Evolutionary conservation across 2,329 filamentous ascomycete species (phyloP).

Genomic region (Elsinoe batatas): DNA sequence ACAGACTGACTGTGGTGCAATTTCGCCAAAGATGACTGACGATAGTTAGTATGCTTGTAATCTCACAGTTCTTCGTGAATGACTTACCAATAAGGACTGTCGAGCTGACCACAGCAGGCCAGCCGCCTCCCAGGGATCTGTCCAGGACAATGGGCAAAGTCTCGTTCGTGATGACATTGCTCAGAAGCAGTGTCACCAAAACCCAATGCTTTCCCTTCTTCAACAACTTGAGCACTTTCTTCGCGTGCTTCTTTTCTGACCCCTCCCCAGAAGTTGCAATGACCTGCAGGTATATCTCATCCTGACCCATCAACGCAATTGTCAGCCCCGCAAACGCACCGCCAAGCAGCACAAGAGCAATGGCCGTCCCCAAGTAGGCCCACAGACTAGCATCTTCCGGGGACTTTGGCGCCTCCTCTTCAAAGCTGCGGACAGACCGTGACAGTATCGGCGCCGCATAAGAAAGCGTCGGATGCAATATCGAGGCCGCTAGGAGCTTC

Average conservation of each 20-base stretch:
- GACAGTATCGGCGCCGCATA: slow-evolving; percentile 16
- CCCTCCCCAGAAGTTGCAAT: slow-evolving; percentile 77
- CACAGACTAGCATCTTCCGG: slow-evolving; percentile 55
- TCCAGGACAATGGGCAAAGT: slow-evolving; percentile 92
- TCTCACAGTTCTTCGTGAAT: background rate
- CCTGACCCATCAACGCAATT: slow-evolving; percentile 72
- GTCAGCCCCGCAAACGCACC: slow-evolving; percentile 93
- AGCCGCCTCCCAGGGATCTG: slow-evolving; percentile 83
- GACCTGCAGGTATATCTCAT: slow-evolving; percentile 95
- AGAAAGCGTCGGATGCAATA: slow-evolving; percentile 15
- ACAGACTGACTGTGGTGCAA: slow-evolving; percentile 91
- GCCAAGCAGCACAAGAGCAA: slow-evolving; percentile 72
- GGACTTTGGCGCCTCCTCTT: slow-evolving; percentile 21
- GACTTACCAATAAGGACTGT: slow-evolving; percentile 80
- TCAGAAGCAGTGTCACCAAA: slow-evolving; percentile 80
- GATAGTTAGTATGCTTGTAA: slow-evolving; percentile 17
- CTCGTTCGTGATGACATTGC: slow-evolving; percentile 97
- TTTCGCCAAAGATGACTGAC: slow-evolving; percentile 92
- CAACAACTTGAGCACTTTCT: slow-evolving; percentile 67
- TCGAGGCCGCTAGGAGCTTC: slow-evolving; percentile 17
- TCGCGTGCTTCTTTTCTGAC: slow-evolving; percentile 76
- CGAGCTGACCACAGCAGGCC: slow-evolving; percentile 86
- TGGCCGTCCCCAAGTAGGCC: slow-evolving; percentile 70
- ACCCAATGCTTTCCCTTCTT: slow-evolving; percentile 96
- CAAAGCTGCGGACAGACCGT: slow-evolving; percentile 14